These are phyloP conservation scores for Nitzschia sp. DNA, from an alignment of 108 stramenopile species.

Conservation along the genomic window DNA sequence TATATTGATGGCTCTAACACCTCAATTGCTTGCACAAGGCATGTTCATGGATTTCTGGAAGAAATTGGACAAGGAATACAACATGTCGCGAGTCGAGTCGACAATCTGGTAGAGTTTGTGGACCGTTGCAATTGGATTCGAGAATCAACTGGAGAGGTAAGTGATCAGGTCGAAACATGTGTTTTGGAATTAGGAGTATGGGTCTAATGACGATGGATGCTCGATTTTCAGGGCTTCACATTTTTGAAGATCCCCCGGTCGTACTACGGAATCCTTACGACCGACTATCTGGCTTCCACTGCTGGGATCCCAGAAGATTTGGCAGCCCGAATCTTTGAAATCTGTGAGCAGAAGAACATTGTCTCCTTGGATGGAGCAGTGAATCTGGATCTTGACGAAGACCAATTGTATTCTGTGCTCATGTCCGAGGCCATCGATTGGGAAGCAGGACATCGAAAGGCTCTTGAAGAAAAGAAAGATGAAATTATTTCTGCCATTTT, in stretches of 20 bases:
- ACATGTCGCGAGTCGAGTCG: constrained; percentile 86
- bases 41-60: constrained; percentile 85
- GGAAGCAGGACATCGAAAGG: constrained; percentile 28
- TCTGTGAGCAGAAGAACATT: constrained; percentile 40
- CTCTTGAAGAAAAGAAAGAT: constrained; percentile 27
- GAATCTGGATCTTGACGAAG: constrained; percentile 41
- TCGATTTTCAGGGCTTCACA: constrained; percentile 58
- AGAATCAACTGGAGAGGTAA: constrained; percentile 69
- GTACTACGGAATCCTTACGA: constrained; percentile 82
- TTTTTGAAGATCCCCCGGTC: constrained; percentile 84
- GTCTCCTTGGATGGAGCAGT: constrained; percentile 68
- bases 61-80: constrained; percentile 91
- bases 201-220: neutral
- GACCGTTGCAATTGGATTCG: constrained; percentile 77
- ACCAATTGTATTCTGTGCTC: constrained; percentile 35
- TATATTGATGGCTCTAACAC: neutral
- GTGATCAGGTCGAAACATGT: too few species aligned
- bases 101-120: constrained; percentile 76
- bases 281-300: constrained; percentile 32
- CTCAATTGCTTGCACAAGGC: constrained; percentile 23
- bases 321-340: constrained; percentile 45
- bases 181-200: too few species aligned
- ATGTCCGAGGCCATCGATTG: neutral
- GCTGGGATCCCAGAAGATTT: constrained; percentile 40
- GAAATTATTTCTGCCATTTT: constrained; percentile 57